Evolutionary conservation across 768 basidiomycete genomes (phyloP), one percentile per base, ranked within the genome.

Genomic region (Xerocomellus chrysenteron): DNA sequence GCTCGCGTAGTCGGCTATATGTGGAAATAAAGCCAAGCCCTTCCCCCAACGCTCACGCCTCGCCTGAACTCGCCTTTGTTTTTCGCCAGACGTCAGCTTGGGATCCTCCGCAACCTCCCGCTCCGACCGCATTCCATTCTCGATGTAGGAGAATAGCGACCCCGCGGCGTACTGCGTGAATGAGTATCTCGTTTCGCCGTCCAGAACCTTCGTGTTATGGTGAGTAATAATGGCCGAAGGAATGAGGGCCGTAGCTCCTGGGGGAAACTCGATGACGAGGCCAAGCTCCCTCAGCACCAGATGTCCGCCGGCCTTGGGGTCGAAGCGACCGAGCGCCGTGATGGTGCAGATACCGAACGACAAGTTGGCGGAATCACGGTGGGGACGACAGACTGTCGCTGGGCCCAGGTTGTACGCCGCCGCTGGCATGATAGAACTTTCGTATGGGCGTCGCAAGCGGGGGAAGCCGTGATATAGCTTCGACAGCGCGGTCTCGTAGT

Each of bases 331-430:
- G 0, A 62, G 50, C 0, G 50, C 52, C 0, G 50, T 62, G 6
- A 62, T 52, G 4, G 2, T 0, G 5, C 61, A 62, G 1, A 62
- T 58, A 0, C 55, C 55, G 5, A 57, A 62, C 0, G 52, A 57
- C 0, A 62, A 4, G 33, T 62, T 57, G 0, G 41, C 49, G 0
- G 42, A 54, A 5, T 62, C 60, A 0, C 33, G 17, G 1, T 62
- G 61, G 0, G 55, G 52, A 5, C 0, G 10, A 5, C 61, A 62
- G 0, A 62, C 37, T 0, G 40, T 61, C 0, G 3, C 33, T 2
- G 52, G 51, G 0, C 59, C 49, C 0, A 28, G 26, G 26, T 28
- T 28, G 26, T 28, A 28, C 3, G 26, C 26, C 26, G 26, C 26
- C 4, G 26, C 26, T 28, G 26, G 26, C 26, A 28, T 28, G 3